Percentiles rank a stretch among this genome's conserved stretches.
Evolutionary conservation across 257 asterid species (phyloP).

Genomic region (Ligustrum vulgare): DNA sequence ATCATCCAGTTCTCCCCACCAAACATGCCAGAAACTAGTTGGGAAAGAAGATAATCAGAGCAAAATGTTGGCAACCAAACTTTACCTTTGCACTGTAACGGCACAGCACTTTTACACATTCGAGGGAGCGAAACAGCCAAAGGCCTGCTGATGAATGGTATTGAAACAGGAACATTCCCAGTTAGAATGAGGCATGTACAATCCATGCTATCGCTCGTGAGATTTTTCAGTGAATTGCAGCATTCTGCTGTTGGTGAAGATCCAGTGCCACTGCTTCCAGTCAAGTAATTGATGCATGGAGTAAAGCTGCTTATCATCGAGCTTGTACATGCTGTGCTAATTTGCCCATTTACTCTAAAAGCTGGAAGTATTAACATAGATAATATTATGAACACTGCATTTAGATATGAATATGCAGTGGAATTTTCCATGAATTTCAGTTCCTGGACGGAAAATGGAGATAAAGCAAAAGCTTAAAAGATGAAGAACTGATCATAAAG

Average conservation of each 20-base stretch:
- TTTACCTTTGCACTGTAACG: slow-evolving; percentile 63
- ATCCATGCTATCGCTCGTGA: slow-evolving; percentile 48
- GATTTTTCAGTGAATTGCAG: slow-evolving; percentile 58
- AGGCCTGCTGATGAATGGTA: slow-evolving; percentile 50
- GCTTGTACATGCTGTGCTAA: slow-evolving; percentile 57
- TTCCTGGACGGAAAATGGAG: not conserved
- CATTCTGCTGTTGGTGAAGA: slow-evolving; percentile 52
- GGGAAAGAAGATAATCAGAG: not conserved
- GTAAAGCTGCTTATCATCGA: slow-evolving; percentile 54
- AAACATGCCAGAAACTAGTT: not conserved
- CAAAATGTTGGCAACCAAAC: not conserved
- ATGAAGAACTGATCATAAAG: not conserved
- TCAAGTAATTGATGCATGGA: slow-evolving; percentile 60
- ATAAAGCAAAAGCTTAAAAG: not conserved
- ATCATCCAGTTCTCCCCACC: too few relatives aligned
- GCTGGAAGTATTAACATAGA: slow-evolving; percentile 18
- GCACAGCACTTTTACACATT: slow-evolving; percentile 53
- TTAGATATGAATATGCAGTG: slow-evolving; percentile 24
- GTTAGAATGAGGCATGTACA: slow-evolving; percentile 67
- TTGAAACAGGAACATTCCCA: slow-evolving; percentile 70
- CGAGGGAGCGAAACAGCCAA: slow-evolving; percentile 57
- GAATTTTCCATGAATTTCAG: slow-evolving; percentile 8
- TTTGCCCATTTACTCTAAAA: slow-evolving; percentile 43
- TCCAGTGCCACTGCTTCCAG: slow-evolving; percentile 60
- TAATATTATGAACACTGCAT: slow-evolving; percentile 19